Evolutionary conservation across 192 early-diverging fungal genomes (phyloP).

Genomic region (Backusella mclennaniae): DNA sequence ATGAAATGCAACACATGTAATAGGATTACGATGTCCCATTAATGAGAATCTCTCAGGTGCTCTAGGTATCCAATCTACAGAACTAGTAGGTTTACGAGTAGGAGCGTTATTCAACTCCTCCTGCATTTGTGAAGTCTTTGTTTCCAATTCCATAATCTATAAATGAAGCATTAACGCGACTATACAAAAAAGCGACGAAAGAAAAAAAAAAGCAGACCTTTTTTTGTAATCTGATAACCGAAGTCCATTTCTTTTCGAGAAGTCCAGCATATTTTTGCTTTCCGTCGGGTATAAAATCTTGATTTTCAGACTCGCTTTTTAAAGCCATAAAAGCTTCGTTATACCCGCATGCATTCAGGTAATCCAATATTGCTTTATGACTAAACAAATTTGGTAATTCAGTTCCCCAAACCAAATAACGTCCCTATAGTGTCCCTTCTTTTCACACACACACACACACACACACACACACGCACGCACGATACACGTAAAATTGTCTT

Average conservation of each 20-base stretch:
- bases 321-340: conserved; percentile 66
- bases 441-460: not conserved
- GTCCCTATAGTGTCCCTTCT: not conserved
- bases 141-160: conserved; percentile 94
- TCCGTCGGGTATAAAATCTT: conserved; percentile 68
- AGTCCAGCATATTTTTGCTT: conserved; percentile 78
- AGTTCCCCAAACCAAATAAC: not conserved
- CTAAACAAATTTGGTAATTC: conserved; percentile 31
- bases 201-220: conserved; percentile 50
- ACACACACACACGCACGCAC: not conserved
- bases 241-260: conserved; percentile 94
- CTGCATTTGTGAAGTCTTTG: conserved; percentile 73
- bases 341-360: conserved; percentile 76
- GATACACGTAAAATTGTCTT: not conserved
- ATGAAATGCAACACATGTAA: conserved; percentile 84
- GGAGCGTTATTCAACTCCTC: conserved; percentile 67
- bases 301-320: conserved; percentile 68
- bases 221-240: conserved; percentile 90
- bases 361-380: conserved; percentile 85
- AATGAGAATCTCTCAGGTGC: conserved; percentile 74
- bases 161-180: not conserved
- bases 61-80: conserved; percentile 81
- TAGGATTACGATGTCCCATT: conserved; percentile 76
- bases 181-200: not conserved
- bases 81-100: conserved; percentile 47